A percentile compares a stretch with the other conserved stretches of the same genome.
phyloP scores from a whole-genome alignment of 495 filamentous ascomycete species.

The Evernia prunastri region DNA sequence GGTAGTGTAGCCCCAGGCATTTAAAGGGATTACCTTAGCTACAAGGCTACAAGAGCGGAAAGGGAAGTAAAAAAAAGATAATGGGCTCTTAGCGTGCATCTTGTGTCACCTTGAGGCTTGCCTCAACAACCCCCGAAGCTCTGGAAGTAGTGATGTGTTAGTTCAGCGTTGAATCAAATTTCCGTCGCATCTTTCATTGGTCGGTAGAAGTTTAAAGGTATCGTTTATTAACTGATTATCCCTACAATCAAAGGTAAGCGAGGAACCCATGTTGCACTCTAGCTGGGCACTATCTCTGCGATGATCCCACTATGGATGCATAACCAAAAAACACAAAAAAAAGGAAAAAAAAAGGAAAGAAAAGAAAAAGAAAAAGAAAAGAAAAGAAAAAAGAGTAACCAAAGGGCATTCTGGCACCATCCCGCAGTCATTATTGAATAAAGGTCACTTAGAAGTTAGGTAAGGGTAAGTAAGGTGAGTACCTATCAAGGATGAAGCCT shows the following conservation, averaged over 20 bases:
- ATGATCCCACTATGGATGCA: constrained; percentile 15
- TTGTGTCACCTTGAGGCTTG: not conserved
- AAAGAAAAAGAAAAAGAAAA: too few relatives aligned
- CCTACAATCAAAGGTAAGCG: not conserved
- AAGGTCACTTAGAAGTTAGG: too few relatives aligned
- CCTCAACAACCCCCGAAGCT: not conserved
- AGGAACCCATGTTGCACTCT: not conserved
- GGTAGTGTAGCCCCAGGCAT: too few relatives aligned
- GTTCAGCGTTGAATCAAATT: constrained; percentile 8
- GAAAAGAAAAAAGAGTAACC: too few relatives aligned
- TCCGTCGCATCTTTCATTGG: not conserved
- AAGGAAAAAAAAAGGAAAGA: too few relatives aligned
- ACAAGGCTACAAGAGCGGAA: not conserved
- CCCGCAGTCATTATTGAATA: constrained; percentile 7
- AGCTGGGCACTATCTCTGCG: not conserved
- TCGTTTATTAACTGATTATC: too few relatives aligned
- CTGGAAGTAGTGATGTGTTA: not conserved
- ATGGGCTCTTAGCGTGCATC: not conserved
- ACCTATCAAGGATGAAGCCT: constrained; percentile 3
- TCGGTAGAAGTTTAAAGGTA: too few relatives aligned
- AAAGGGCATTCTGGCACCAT: constrained; percentile 16
- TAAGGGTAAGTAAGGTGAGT: too few relatives aligned
- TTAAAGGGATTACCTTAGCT: too few relatives aligned
- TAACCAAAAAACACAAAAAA: too few relatives aligned
- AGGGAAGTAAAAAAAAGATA: not conserved